A percentile compares a stretch with the other conserved stretches of the same genome.
phyloP scores from a whole-genome alignment of 768 basidiomycete species.

The Boletus eberwhitei region DNA sequence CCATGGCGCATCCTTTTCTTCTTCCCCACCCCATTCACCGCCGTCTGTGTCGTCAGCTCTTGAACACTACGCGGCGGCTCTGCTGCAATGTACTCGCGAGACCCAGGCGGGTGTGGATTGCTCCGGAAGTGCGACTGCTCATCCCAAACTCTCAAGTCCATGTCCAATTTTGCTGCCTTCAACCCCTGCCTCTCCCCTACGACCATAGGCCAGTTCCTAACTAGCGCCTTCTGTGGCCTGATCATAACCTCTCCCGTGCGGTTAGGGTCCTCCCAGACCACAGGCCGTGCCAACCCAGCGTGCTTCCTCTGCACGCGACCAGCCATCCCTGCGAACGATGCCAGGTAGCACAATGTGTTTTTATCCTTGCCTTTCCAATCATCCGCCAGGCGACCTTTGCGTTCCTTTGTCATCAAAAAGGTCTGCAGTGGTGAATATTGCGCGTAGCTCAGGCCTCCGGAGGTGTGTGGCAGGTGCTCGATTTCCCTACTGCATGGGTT shows the following conservation, averaged over 20 bases:
- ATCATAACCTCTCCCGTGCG: slow-evolving; percentile 30
- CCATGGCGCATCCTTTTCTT: background rate
- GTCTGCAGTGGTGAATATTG: slow-evolving; percentile 52
- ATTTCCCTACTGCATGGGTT: slow-evolving; percentile 37
- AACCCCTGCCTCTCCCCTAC: slow-evolving; percentile 45
- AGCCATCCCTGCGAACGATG: slow-evolving; percentile 33
- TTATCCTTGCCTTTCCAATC: slow-evolving; percentile 14
- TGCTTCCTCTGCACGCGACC: slow-evolving; percentile 19
- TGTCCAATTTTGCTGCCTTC: slow-evolving; percentile 34
- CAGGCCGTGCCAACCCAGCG: slow-evolving; percentile 11
- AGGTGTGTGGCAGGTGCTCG: slow-evolving; percentile 62
- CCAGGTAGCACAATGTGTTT: slow-evolving; percentile 17
- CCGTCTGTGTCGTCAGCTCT: slow-evolving; percentile 16
- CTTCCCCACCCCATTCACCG: slow-evolving; percentile 6
- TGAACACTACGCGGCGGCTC: slow-evolving; percentile 23
- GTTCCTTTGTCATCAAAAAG: slow-evolving; percentile 45
- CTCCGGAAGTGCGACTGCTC: slow-evolving; percentile 30
- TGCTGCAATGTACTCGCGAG: slow-evolving; percentile 42
- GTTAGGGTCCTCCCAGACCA: slow-evolving; percentile 31
- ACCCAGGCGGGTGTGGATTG: slow-evolving; percentile 51
- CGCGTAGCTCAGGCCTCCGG: slow-evolving; percentile 61
- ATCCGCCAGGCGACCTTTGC: slow-evolving; percentile 59
- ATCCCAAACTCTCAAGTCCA: slow-evolving; percentile 31
- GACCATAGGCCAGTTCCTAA: slow-evolving; percentile 41
- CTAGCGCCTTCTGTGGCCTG: slow-evolving; percentile 24